Evolutionary conservation across 768 basidiomycete genomes (phyloP).

Genomic region (Calocybe gangraenosa): DNA sequence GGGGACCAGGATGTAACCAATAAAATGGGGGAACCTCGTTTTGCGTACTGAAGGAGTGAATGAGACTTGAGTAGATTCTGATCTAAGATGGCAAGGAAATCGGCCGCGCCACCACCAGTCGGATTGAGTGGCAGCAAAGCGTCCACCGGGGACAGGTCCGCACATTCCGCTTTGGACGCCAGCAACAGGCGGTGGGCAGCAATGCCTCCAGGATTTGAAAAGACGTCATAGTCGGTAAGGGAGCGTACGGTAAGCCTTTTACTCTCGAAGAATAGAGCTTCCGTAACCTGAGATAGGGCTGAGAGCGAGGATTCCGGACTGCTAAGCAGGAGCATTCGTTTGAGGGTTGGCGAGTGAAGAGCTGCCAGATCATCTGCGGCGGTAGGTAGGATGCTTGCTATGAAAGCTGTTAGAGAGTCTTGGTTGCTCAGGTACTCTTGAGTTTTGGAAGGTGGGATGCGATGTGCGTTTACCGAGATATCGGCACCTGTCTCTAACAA

Average conservation of each 20-base stretch:
- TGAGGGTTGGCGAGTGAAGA: constrained; percentile 43
- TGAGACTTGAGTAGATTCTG: constrained; percentile 76
- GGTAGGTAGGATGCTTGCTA: constrained; percentile 27
- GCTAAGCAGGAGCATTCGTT: constrained; percentile 65
- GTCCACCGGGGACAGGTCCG: constrained; percentile 47
- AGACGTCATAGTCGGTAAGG: constrained; percentile 67
- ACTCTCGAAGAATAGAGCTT: constrained; percentile 53
- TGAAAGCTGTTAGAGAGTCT: constrained; percentile 40
- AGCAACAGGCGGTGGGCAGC: constrained; percentile 68
- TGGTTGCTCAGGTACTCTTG: constrained; percentile 46
- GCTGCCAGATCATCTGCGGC: constrained; percentile 29
- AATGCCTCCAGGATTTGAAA: constrained; percentile 70
- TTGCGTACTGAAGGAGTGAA: constrained; percentile 63
- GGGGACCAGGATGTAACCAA: constrained; percentile 71
- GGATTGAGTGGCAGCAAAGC: constrained; percentile 53
- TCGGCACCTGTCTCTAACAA: constrained; percentile 39
- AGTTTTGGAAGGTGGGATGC: constrained; percentile 53
- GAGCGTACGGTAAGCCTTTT: constrained; percentile 54
- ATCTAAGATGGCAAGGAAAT: constrained; percentile 76
- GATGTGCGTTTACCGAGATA: constrained; percentile 47
- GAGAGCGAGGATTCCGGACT: constrained; percentile 53
- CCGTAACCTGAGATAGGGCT: constrained; percentile 50
- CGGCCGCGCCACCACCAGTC: constrained; percentile 42
- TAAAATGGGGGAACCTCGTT: constrained; percentile 65
- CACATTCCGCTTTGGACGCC: constrained; percentile 35